Evolutionary conservation across 495 filamentous ascomycete genomes (phyloP), one percentile per base, ranked within the genome.

Genomic region (Aspergillus cavernicola): DNA sequence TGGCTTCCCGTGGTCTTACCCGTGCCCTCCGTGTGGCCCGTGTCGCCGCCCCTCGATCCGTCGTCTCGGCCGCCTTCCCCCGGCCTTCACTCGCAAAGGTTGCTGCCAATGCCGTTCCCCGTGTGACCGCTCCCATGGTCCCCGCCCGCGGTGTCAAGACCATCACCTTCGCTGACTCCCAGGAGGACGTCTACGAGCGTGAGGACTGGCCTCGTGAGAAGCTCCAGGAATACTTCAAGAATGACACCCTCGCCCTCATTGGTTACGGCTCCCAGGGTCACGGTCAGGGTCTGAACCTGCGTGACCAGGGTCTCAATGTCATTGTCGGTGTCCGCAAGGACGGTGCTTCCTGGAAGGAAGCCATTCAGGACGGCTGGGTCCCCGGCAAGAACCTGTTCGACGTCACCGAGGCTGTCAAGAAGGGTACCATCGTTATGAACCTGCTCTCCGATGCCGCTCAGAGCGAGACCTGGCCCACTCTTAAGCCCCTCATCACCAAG

Each of bases 161-260:
- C 59, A 75, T 77, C 70, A 89, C 96, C 83, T 98, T 98, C 69
- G 93, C 93, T 52, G 93, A 90, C 58, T 77, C 78, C 50, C 89
- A 92, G 74, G 93, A 98, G 80, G 82, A 83, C 45, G 95, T 98
- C 66, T 96, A 90, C 65, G 93, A 98, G 85, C 92, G 93, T 75
- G 88, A 83, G 60, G 93, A 98, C 78, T 98, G 93, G 93, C 93
- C 93, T 61, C 82, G 85, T 70, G 92, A 97, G 80, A 96, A 96
- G 85, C 87, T 98, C 62, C 77, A 96, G 86, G 89, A 96, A 41
- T 98, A 89, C 84, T 97, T 98, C 88, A 97, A 97, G 85, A 85
- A 97, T 77, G 93, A 98, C 69, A 97, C 92, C 66, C 89, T 98
- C 65, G 93, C 95, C 56, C 87, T 98, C 63, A 98, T 98, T 73